Base-by-base conservation (phyloP, 148 eudicot species). In the Arctostaphylos glauca region DNA sequence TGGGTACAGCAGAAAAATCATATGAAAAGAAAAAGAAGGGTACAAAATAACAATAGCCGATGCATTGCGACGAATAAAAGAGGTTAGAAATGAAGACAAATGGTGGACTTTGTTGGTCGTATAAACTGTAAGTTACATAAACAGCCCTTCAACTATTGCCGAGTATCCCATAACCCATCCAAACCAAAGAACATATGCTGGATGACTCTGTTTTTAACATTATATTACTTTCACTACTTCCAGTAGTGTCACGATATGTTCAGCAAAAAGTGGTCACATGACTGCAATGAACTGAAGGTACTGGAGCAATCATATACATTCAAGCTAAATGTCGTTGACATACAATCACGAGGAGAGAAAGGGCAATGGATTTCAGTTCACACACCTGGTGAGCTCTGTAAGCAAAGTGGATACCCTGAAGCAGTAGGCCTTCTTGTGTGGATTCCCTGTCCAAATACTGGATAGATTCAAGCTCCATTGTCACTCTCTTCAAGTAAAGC, bases 381-480 rank as follows among this genome's bases (percentile, higher is more conserved):
- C 79, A 77, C 67, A 84, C 86, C 87, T 85, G 87, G 73, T 85
- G 84, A 81, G 81, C 81, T 72, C 83, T 85, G 10, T 81, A 85
- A 43, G 84, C 87, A 58, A 85, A 85, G 66, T 81, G 87, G 23
- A 81, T 76, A 48, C 87, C 84, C 81, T 85, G 87, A 55, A 81
- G 84, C 43, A 85, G 73, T 67, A 85, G 81, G 19, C 84, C 84
- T 85, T 81, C 87, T 55, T 85, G 87, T 62, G 87, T 68, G 9
- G 84, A 85, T 85, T 85, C 87, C 81, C 87, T 75, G n/a, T 81
- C 87, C 6, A 77, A 81, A 67, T 85, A 68, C 71, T 54, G 80
- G 21, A 62, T 43, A 23, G 84, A 76, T 77, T 81, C 83, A 52
- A 85, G 72, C 80, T 85, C 87, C 50, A 21, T 66, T 0, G 23